Evolutionary conservation across 2,329 filamentous ascomycete species (phyloP).

Genomic region (Hymenoscyphus repandus): DNA sequence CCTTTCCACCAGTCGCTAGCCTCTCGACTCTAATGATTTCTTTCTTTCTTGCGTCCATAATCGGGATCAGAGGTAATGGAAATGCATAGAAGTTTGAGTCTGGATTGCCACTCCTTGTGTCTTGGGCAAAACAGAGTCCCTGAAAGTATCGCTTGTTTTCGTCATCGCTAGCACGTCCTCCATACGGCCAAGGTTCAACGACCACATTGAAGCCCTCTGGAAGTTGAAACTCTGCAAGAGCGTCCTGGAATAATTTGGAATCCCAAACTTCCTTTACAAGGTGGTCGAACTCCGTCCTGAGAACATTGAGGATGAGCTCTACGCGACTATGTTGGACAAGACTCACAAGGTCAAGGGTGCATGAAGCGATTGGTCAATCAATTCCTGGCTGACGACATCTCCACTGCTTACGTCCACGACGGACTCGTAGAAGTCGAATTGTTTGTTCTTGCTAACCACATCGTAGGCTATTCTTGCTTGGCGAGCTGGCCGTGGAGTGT

Average conservation of each 20-base stretch:
- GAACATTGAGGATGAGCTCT: constrained; percentile 48
- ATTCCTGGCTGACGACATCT: constrained; percentile 49
- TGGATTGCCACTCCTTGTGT: constrained; percentile 49
- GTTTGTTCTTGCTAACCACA: background rate
- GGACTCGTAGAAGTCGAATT: constrained; percentile 53
- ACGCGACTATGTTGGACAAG: background rate
- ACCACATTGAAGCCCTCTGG: constrained; percentile 54
- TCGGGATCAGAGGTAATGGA: constrained; percentile 57
- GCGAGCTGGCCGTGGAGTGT: constrained; percentile 38
- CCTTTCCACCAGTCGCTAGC: constrained; percentile 58
- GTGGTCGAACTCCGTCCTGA: constrained; percentile 53
- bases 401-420: constrained; percentile 43
- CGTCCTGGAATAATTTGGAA: constrained; percentile 52
- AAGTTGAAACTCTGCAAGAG: constrained; percentile 56
- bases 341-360: background rate
- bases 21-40: constrained; percentile 65
- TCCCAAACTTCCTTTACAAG: constrained; percentile 51
- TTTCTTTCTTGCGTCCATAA: constrained; percentile 56
- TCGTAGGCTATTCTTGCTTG: constrained; percentile 35
- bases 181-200: constrained; percentile 61
- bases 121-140: constrained; percentile 62
- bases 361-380: constrained; percentile 40
- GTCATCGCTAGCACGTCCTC: constrained; percentile 41
- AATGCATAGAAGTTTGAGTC: constrained; percentile 67
- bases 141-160: constrained; percentile 48